Base-by-base conservation (phyloP, 805 yeast species). In the Monosporozyma aquatica region DNA sequence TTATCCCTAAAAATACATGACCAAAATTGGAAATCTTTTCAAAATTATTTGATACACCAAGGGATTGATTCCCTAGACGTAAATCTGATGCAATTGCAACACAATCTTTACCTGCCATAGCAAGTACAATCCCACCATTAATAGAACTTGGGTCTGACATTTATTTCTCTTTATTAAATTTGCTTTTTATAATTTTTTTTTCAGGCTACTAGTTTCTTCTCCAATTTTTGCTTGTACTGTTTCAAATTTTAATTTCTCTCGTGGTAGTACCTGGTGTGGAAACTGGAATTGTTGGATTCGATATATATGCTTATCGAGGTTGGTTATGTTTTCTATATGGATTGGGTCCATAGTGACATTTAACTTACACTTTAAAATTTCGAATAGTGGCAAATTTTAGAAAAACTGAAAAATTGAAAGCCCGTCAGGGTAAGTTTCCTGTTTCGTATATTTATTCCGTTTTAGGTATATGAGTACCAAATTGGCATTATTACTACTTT, bases 31-130 rank as follows among this genome's bases (percentile, higher is more conserved):
- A 87, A 47, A 92, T 73, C 70, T 92, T 92, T 59, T 92, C 97
- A 64, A 92, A 94, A 57, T 87, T 82, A 64, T 87, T 87, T 38
- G 97, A 71, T 37, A 92, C 78, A 43, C 97, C 97, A 20, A 92
- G 70, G 6, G 95, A 85, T 64, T 92, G 98, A 62, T 80, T 78
- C 18, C 99, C 99, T 48, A 92, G 71, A 57, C 97, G 80, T 59
- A 92, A 71, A 67, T 92, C 99, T 55, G 92, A 82, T 3, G 97
- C 99, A 56, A 92, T 87, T 24, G 97, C 98, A 43, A 92, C 89
- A 71, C 99, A 92, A 54, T 87, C 97, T 61, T 94, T 89, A 56
- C 99, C 99, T 21, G 82, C 82, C 99, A 92, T 92, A 50, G 98
- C 98, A 26, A 94, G 95, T 41, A 95, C 95, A 49, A 95, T 75